Evolutionary conservation across 139 green algal genomes (phyloP), one percentile per base, ranked within the genome.

Genomic region (Chlamydomonas sphaeroides): DNA sequence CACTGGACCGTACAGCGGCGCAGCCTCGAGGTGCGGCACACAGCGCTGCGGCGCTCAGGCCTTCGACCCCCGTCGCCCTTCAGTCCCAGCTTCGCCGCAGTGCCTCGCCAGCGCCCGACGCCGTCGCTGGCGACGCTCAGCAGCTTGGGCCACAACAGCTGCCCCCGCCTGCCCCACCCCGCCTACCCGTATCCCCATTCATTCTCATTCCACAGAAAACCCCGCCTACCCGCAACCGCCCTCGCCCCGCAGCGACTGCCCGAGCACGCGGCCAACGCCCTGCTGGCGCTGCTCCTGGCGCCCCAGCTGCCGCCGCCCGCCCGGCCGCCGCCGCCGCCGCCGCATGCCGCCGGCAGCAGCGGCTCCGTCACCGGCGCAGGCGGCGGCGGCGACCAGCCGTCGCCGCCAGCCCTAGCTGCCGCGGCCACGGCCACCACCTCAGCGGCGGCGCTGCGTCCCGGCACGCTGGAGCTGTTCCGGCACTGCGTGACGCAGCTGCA

Each of bases 1-100:
- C 38, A 71, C 38, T 80, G 59, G 59, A 71, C 42, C 1, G 74
- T 80, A 6, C 74, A 80, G 74, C 59, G 74, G 14, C 74, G 74
- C 2, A 71, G 18, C 61, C 33, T 80, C 0, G 74, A 80, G 74
- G 74, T 70, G 18, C 17, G 72, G 3, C 4, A 14, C 11, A 4
- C 15, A 20, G n/a, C n/a, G n/a, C n/a, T n/a, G n/a, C n/a, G n/a
- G n/a, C n/a, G n/a, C n/a, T n/a, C n/a, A n/a, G n/a, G n/a, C n/a
- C n/a, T n/a, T n/a, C n/a, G n/a, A n/a, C n/a, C n/a, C n/a, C n/a
- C n/a, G n/a, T n/a, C n/a, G n/a, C n/a, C n/a, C n/a, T n/a, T n/a
- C n/a, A n/a, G n/a, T n/a, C n/a, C n/a, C n/a, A n/a, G n/a, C n/a
- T n/a, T n/a, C n/a, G n/a, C n/a, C n/a, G n/a, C n/a, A n/a, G n/a